phyloP scores from a whole-genome alignment of 352 stramenopile species.

The Phytopythium montanum region DNA sequence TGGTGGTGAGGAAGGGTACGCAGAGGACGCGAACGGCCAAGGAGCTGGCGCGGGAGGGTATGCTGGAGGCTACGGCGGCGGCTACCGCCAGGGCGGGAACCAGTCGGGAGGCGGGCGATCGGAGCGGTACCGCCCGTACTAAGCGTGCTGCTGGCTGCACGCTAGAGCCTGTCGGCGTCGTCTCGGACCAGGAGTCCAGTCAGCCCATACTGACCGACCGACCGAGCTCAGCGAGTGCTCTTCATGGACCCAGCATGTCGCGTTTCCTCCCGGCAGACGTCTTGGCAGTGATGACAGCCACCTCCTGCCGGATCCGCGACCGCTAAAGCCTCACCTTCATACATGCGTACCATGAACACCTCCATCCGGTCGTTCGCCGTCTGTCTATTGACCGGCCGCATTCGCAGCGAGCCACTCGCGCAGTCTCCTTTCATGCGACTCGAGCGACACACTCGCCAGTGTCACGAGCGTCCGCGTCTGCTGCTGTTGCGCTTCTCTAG shows the following conservation, averaged over 20 bases:
- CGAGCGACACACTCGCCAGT: slow-evolving; percentile 23
- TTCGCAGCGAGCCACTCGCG: slow-evolving; percentile 28
- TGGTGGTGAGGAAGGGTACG: slow-evolving; percentile 32
- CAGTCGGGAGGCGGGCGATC: slow-evolving; percentile 61
- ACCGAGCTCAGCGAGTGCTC: not conserved
- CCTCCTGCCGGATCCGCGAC: not conserved
- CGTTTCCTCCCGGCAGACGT: not conserved
- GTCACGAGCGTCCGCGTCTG: slow-evolving; percentile 24
- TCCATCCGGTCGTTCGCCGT: not conserved
- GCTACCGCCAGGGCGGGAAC: slow-evolving; percentile 55
- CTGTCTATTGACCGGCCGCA: not conserved
- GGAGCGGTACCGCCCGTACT: slow-evolving; percentile 85
- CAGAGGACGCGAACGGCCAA: slow-evolving; percentile 15
- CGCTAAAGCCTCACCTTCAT: not conserved
- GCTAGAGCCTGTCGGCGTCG: not conserved
- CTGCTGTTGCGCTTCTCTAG: slow-evolving; percentile 8
- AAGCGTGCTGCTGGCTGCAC: slow-evolving; percentile 19
- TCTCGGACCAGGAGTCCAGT: not conserved
- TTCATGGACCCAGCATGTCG: not conserved
- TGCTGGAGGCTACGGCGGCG: slow-evolving; percentile 22
- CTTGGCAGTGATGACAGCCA: not conserved
- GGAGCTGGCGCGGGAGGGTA: slow-evolving; percentile 24
- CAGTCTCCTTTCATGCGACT: slow-evolving; percentile 27
- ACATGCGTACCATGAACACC: slow-evolving; percentile 4
- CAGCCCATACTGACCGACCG: not conserved